These are phyloP conservation scores for Cladophialophora chaetospira DNA, from an alignment of 2,329 filamentous ascomycete genomes.

Conservation along the genomic window DNA sequence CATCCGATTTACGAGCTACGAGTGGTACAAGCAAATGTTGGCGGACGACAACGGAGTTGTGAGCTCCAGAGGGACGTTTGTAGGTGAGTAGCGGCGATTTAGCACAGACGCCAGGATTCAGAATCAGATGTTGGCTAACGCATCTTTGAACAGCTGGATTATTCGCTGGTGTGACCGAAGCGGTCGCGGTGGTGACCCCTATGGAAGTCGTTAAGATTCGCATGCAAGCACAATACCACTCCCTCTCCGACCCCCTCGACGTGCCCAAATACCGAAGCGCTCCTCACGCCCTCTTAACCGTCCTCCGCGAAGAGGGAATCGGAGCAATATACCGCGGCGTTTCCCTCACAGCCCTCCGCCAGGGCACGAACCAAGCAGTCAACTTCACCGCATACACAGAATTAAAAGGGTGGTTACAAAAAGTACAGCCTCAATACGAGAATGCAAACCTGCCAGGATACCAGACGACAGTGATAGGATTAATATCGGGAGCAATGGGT, in stretches of 20 bases:
- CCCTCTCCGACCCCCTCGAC: conserved; percentile 94
- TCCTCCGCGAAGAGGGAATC: conserved; percentile 86
- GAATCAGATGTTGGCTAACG: background rate
- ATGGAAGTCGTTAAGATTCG: conserved; percentile 99
- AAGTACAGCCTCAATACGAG: conserved; percentile 69
- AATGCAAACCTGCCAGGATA: conserved; percentile 73
- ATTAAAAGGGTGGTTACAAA: conserved; percentile 77
- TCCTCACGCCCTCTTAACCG: conserved; percentile 78
- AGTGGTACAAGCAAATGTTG: conserved; percentile 85
- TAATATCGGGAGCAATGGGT: conserved; percentile 91
- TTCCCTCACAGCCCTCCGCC: conserved; percentile 85
- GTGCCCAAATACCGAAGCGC: conserved; percentile 97
- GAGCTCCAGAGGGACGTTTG: conserved; percentile 70
- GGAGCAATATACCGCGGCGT: conserved; percentile 91
- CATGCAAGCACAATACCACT: conserved; percentile 96
- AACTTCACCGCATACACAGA: conserved; percentile 99
- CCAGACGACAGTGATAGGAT: conserved; percentile 87
- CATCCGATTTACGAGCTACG: conserved; percentile 96
- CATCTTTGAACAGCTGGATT: conserved; percentile 69
- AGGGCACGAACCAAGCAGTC: conserved; percentile 96
- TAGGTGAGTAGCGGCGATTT: conserved; percentile 49
- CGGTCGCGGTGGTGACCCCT: conserved; percentile 91
- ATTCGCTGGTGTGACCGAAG: conserved; percentile 91
- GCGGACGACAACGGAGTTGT: conserved; percentile 70
- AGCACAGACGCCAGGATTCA: background rate